Evolutionary conservation across 2,329 filamentous ascomycete genomes (phyloP).

Genomic region (Cladosporium halotolerans): DNA sequence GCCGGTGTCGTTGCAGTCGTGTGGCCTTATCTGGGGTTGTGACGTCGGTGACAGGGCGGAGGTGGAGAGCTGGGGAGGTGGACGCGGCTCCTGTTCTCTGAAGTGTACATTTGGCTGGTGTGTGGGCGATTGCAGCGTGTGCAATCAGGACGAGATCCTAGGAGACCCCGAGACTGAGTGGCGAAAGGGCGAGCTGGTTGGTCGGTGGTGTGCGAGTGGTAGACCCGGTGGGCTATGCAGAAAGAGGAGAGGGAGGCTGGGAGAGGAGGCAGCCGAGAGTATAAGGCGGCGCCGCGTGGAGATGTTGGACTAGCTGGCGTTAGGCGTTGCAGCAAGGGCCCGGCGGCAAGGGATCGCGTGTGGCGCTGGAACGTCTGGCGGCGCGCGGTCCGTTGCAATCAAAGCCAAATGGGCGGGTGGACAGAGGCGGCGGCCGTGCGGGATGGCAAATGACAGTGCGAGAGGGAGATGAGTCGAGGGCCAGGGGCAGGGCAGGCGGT

Average conservation of each 20-base stretch:
- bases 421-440: not conserved
- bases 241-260: slow-evolving; percentile 8
- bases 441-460: not conserved
- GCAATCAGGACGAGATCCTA: slow-evolving; percentile 11
- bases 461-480: not conserved
- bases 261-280: slow-evolving; percentile 7
- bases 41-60: slow-evolving; percentile 11
- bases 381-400: slow-evolving; percentile 8
- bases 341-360: not conserved
- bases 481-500: no score
- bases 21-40: slow-evolving; percentile 8
- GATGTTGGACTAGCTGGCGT: slow-evolving; percentile 5
- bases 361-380: not conserved
- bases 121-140: slow-evolving; percentile 3
- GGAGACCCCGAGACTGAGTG: slow-evolving; percentile 6
- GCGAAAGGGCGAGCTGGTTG: slow-evolving; percentile 2
- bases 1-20: not conserved
- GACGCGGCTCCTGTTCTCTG: slow-evolving; percentile 11
- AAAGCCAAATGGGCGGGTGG: not conserved
- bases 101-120: slow-evolving; percentile 11
- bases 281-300: slow-evolving; percentile 2
- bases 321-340: slow-evolving; percentile 6
- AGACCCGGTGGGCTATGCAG: slow-evolving; percentile 8
- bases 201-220: not conserved
- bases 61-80: slow-evolving; percentile 3